Evolutionary conservation across 2,329 filamentous ascomycete species (phyloP).

Genomic region (Colletotrichum sp.): DNA sequence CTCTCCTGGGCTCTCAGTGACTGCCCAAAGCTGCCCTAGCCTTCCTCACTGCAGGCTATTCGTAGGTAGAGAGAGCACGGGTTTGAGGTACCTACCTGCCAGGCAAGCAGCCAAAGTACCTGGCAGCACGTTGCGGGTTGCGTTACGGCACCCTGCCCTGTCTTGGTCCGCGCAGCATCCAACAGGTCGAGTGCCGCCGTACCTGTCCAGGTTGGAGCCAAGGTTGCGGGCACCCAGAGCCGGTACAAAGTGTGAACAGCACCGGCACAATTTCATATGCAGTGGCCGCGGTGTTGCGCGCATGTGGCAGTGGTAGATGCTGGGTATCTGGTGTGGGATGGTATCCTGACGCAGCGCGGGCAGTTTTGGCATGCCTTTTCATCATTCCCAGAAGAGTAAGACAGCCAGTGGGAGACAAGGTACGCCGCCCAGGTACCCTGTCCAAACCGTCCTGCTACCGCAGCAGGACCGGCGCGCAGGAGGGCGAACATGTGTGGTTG

Average conservation of each 20-base stretch:
- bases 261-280: not conserved
- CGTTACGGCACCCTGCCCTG: slow-evolving; percentile 2
- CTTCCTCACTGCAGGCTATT: not conserved
- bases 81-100: not conserved
- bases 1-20: not conserved
- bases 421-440: not conserved
- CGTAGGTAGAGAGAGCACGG: not conserved
- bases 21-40: not conserved
- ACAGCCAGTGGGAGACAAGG: slow-evolving; percentile 2
- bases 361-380: not conserved
- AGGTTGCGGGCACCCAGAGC: slow-evolving; percentile 8
- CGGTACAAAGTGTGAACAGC: not conserved
- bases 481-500: not conserved
- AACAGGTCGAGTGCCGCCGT: slow-evolving; percentile 10
- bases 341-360: not conserved
- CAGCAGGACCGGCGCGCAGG: not conserved
- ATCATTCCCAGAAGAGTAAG: not conserved
- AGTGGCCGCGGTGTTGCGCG: not conserved
- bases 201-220: slow-evolving; percentile 12
- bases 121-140: not conserved
- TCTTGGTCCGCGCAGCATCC: slow-evolving; percentile 7
- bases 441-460: slow-evolving; percentile 2
- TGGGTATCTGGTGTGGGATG: not conserved
- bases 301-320: not conserved
- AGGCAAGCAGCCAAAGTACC: not conserved